Evolutionary conservation across 1,284 basidiomycete genomes (phyloP), one percentile per base, ranked within the genome.

Genomic region (Lignosus rhinocerotis): DNA sequence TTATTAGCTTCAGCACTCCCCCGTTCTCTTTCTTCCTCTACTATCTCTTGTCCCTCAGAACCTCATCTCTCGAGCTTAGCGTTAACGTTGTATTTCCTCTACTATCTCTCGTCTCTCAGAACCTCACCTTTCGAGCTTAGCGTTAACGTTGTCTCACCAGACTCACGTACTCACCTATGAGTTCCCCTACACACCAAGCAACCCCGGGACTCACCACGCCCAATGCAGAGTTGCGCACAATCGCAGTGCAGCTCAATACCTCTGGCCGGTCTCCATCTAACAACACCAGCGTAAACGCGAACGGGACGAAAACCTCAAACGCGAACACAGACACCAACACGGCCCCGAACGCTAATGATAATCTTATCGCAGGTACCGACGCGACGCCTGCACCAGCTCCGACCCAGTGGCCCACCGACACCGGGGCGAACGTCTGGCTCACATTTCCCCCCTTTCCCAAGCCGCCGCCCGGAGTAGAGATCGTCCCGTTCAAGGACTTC

Each of bases 371-470:
- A 25, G 25, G 25, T 4, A 25, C 25, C 25, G 41, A 17, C 19
- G 43, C 43, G 43, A 12, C 17, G 2, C 21, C 12, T 21, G 11
- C 43, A 10, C 19, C 41, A 4, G 41, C 16, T 12, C 8, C 43
- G 11, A 25, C 43, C 43, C 11, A 25, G 7, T 45, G 43, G 43
- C 43, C 43, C 21, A 36, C 12, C n/a, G 52, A 51, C 52, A 21
- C 49, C 53, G 30, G 50, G 49, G 10, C 44, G 17, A 48, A 41
- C 41, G 61, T 64, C 19, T 69, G 61, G 61, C 31, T 70, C 44
- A 67, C 39, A 12, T 89, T 85, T 67, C 88, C 87, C 0, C 87
- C 88, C 0, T 88, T 87, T 66, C 87, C 87, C 25, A 36, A 62
- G 33, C 66, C 74, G 9, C 85, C 85, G 0, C 67, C 70, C 0